Evolutionary conservation across 345 rosid species (phyloP).

Genomic region (Passiflora organensis): DNA sequence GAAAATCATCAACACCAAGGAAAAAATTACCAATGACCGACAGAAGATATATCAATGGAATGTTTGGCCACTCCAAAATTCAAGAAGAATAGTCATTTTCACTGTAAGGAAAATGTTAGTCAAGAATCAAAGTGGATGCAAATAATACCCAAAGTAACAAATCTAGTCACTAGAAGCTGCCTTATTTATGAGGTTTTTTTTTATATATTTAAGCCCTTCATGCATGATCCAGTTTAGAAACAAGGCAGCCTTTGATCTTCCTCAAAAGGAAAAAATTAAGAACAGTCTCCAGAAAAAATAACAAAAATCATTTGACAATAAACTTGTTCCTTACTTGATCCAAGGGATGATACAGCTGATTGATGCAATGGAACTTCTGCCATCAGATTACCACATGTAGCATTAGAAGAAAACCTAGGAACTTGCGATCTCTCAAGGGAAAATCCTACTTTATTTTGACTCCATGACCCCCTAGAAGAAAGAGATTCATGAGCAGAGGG

Average conservation of each 20-base stretch:
- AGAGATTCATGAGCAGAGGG: conserved; percentile 33
- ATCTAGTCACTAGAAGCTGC: too few relatives aligned
- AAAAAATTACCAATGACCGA: conserved; percentile 7
- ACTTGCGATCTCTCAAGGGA: conserved; percentile 45
- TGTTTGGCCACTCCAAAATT: too few relatives aligned
- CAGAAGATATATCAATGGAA: neutral
- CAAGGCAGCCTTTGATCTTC: too few relatives aligned
- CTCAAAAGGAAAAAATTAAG: neutral
- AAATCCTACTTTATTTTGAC: conserved; percentile 37
- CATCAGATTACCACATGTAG: conserved; percentile 27
- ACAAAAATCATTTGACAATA: neutral
- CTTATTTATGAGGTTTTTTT: too few relatives aligned
- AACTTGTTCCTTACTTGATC: conserved; percentile 30
- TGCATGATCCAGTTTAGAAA: too few relatives aligned
- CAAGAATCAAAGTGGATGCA: too few relatives aligned
- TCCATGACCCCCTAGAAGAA: conserved; percentile 39
- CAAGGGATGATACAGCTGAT: conserved; percentile 28
- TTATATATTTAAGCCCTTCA: too few relatives aligned
- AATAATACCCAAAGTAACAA: too few relatives aligned
- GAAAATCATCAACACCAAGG: conserved; percentile 13
- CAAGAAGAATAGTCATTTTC: too few relatives aligned
- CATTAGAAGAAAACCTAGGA: conserved; percentile 43
- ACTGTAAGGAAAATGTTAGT: too few relatives aligned
- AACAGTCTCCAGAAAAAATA: neutral
- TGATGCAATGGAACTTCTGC: conserved; percentile 37